Evolutionary conservation across 495 filamentous ascomycete genomes (phyloP).

Genomic region (Xylaria cubensis): DNA sequence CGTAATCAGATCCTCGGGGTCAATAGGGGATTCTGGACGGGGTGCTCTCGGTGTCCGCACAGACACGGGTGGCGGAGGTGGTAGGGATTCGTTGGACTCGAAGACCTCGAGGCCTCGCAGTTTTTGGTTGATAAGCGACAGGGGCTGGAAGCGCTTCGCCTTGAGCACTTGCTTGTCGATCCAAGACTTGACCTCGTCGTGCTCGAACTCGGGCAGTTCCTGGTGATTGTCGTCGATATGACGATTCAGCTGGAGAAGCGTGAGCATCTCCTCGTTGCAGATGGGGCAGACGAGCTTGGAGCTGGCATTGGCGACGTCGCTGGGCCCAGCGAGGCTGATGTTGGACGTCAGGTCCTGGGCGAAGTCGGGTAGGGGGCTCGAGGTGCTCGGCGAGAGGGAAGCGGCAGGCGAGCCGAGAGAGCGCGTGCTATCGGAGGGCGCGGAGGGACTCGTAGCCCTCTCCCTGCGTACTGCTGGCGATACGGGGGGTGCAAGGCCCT

Average conservation of each 20-base stretch:
- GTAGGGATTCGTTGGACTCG: constrained; percentile 80
- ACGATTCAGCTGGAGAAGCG: constrained; percentile 88
- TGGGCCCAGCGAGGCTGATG: constrained; percentile 54
- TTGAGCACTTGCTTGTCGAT: constrained; percentile 96
- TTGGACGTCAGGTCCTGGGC: constrained; percentile 55
- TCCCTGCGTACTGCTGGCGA: constrained; percentile 38
- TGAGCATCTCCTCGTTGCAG: constrained; percentile 97
- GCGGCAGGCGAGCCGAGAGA: constrained; percentile 51
- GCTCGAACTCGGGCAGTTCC: constrained; percentile 89
- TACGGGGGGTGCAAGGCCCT: constrained; percentile 71
- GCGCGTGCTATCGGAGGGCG: constrained; percentile 61
- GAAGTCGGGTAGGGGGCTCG: constrained; percentile 48
- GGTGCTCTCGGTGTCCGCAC: constrained; percentile 35
- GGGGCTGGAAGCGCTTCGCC: constrained; percentile 92
- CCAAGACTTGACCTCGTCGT: constrained; percentile 98
- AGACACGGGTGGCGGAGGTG: constrained; percentile 33
- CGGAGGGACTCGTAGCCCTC: constrained; percentile 51
- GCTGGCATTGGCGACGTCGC: constrained; percentile 45
- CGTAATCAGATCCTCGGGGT: constrained; percentile 89
- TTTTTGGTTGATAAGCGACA: constrained; percentile 87
- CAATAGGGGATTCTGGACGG: constrained; percentile 55
- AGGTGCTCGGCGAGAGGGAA: constrained; percentile 38
- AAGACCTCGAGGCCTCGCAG: constrained; percentile 97
- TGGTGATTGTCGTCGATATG: constrained; percentile 95
- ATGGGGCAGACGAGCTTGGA: constrained; percentile 86